Conservation (phyloP, 768 basidiomycete genomes). For the Tulasnella sp. region DNA sequence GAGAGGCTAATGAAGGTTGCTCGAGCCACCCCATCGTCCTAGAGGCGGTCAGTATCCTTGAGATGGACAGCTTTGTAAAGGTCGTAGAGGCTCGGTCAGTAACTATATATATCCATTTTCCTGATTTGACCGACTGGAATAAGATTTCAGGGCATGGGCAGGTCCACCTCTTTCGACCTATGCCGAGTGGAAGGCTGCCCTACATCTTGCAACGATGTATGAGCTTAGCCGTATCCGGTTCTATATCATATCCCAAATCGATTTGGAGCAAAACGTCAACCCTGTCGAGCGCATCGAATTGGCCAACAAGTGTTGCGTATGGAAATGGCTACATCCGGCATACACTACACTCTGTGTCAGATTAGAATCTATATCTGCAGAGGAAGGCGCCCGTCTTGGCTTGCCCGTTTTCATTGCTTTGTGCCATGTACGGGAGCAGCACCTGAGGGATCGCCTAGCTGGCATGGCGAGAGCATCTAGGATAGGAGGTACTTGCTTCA, state of each 20-base stretch:
- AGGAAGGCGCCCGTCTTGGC: background rate
- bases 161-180: background rate
- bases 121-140: background rate
- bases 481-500: too few species aligned
- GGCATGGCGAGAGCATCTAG: too few species aligned
- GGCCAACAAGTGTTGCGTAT: background rate
- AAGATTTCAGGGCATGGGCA: too few species aligned
- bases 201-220: conserved; percentile 1
- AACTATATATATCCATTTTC: background rate
- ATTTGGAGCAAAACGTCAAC: background rate
- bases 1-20: background rate
- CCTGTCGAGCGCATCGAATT: conserved; percentile 1
- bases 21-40: background rate
- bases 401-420: background rate
- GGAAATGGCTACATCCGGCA: conserved; percentile 13
- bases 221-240: background rate
- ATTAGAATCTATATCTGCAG: background rate
- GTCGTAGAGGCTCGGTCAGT: background rate
- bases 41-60: background rate
- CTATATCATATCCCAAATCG: conserved; percentile 2
- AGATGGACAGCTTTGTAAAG: background rate
- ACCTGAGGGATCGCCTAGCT: too few species aligned
- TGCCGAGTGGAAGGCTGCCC: background rate
- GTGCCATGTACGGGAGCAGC: conserved; percentile 7
- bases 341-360: background rate